Evolutionary conservation across 1,284 basidiomycete species (phyloP), one percentile per base, ranked within the genome.

Genomic region (Phlebopus sp.): DNA sequence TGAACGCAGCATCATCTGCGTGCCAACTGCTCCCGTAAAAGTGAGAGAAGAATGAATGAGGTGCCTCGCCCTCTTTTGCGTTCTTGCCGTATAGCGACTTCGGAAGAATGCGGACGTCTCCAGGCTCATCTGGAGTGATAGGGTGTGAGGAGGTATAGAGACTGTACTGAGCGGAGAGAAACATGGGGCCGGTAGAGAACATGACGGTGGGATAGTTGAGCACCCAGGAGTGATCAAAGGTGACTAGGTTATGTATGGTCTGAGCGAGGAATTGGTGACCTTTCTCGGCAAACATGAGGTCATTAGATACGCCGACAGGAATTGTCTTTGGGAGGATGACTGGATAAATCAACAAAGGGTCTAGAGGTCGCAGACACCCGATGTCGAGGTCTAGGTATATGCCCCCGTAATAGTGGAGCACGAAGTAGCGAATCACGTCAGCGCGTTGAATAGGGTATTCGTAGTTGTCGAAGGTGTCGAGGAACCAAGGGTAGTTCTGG

Each of bases 171-270:
- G 89, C 82, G 2, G 91, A 91, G 19, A 97, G 69, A 72, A 94
- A 92, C 92, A 95, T 92, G 66, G 92, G 86, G 1, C 96, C 96
- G 0, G 97, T 99, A 42, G 92, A 93, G 74, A 99, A 99, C 96
- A 99, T 99, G 72, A 99, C 96, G 30, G 96, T 99, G 27, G 97
- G 96, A 62, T 99, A 99, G 70, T 97, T 95, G 62, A 93, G 82
- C 45, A 97, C 68, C 82, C 92, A 98, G 46, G 84, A 81, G 69
- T 96, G 92, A 71, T 98, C 90, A 67, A 96, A 99, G n/a, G 85
- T 86, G 60, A 85, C 79, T 53, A 98, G 82, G 58, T 86, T 92
- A 71, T 96, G 87, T 58, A 98, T 96, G 42, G 93, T 89, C 68
- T 94, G 90, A 31, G 87, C 84, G 75, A 98, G 82, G 74, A 99